A percentile compares a stretch with the other conserved stretches of the same genome.
Conservation (phyloP, 495 filamentous ascomycete species). For the Xanthoparmelia taractica region DNA sequence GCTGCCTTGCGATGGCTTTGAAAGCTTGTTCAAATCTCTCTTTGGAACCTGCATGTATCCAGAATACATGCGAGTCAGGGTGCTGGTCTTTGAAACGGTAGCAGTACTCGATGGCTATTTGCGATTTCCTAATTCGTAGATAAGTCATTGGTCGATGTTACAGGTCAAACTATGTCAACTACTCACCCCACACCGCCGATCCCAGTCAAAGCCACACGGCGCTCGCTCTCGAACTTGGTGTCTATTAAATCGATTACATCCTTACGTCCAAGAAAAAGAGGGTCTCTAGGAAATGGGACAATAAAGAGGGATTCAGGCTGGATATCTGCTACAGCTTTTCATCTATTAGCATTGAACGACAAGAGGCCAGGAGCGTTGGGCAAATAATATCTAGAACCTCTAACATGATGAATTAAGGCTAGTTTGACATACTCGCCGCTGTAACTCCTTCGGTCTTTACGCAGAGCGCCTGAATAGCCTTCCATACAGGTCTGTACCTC, state of each 20-base stretch:
- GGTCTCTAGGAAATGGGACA: neutral
- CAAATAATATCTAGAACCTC: neutral
- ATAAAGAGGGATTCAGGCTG: neutral
- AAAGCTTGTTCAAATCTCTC: conserved; percentile 9
- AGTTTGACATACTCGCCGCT: neutral
- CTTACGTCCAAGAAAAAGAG: neutral
- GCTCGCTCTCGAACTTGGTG: neutral
- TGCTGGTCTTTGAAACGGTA: neutral
- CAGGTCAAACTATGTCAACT: neutral
- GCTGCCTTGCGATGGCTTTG: conserved; percentile 4
- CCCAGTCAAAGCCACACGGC: neutral
- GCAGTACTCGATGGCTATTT: neutral
- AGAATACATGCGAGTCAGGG: neutral
- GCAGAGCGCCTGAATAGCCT: neutral
- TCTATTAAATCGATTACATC: neutral
- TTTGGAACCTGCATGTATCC: conserved; percentile 8
- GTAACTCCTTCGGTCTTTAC: neutral
- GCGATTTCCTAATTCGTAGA: neutral
- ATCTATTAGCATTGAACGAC: neutral
- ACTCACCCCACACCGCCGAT: neutral
- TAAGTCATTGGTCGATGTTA: neutral
- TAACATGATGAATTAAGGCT: neutral
- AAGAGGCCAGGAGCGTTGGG: neutral
- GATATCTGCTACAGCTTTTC: neutral
- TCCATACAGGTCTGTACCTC: neutral